phyloP scores from a whole-genome alignment of 2,329 filamentous ascomycete species.

The Sporothrix globosa region DNA sequence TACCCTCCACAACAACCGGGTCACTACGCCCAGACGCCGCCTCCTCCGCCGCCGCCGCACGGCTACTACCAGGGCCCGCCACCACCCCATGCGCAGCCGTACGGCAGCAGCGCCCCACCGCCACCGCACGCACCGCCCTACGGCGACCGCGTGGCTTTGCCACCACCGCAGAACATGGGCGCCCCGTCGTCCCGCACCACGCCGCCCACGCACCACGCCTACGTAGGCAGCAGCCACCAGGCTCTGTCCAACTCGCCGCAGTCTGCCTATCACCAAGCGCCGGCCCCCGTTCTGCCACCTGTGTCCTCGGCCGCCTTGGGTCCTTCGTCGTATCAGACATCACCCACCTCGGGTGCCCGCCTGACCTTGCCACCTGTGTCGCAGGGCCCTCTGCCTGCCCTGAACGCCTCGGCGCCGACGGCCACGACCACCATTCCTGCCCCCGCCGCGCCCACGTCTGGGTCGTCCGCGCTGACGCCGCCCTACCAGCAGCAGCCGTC shows the following conservation, averaged over 20 bases:
- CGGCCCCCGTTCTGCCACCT: constrained; percentile 31
- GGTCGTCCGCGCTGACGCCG: constrained; percentile 29
- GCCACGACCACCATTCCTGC: constrained; percentile 3
- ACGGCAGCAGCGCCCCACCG: background rate
- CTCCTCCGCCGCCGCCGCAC: constrained; percentile 39
- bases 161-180: constrained; percentile 29
- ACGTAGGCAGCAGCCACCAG: constrained; percentile 15
- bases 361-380: constrained; percentile 31
- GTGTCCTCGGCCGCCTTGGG: constrained; percentile 26
- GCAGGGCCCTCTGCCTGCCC: constrained; percentile 27
- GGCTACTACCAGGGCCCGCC: constrained; percentile 37
- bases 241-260: constrained; percentile 31
- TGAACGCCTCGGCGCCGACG: constrained; percentile 1
- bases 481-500: constrained; percentile 37
- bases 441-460: background rate
- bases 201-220: constrained; percentile 23
- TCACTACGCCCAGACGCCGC: constrained; percentile 37
- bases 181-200: constrained; percentile 23
- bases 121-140: constrained; percentile 36
- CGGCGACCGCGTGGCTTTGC: constrained; percentile 32
- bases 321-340: constrained; percentile 25
- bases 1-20: constrained; percentile 38
- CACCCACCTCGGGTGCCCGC: constrained; percentile 30
- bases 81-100: constrained; percentile 8
- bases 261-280: constrained; percentile 33